Conservation (phyloP, 441 rosid genomes). For the Populus hybrid region DNA sequence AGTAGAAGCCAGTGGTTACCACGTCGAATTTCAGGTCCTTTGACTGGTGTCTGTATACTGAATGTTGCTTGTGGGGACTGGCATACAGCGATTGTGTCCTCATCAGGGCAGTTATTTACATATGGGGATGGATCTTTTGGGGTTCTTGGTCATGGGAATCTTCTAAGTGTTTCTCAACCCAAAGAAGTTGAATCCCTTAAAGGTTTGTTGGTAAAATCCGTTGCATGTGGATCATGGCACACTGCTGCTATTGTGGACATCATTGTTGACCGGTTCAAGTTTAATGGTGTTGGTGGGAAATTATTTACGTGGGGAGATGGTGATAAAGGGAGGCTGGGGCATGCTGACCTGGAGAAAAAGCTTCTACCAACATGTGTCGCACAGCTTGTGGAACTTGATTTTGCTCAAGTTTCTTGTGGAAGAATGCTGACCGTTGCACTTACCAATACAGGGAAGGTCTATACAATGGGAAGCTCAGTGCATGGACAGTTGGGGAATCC, state of each 20-base stretch:
- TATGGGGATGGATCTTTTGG: conserved; percentile 84
- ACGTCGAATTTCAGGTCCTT: conserved; percentile 38
- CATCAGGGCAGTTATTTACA: conserved; percentile 60
- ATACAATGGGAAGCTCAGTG: conserved; percentile 66
- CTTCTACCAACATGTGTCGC: conserved; percentile 62
- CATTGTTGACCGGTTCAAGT: conserved; percentile 27
- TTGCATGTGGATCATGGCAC: conserved; percentile 84
- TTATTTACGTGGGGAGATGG: conserved; percentile 89
- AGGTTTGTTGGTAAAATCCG: conserved; percentile 43
- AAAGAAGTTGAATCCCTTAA: conserved; percentile 65
- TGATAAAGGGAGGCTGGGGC: conserved; percentile 71
- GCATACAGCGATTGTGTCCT: conserved; percentile 64
- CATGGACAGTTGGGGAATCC: conserved; percentile 80
- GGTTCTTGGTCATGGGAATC: conserved; percentile 77
- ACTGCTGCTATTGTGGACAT: conserved; percentile 67
- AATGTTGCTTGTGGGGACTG: conserved; percentile 72
- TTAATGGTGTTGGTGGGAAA: conserved; percentile 45
- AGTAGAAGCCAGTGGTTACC: conserved; percentile 51
- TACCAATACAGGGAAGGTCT: conserved; percentile 55
- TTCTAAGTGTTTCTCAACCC: conserved; percentile 49
- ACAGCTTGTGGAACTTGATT: conserved; percentile 52
- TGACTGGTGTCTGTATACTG: conserved; percentile 42
- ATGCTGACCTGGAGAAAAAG: conserved; percentile 42
- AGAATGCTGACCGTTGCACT: conserved; percentile 63
- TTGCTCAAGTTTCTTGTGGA: conserved; percentile 68